Percentiles rank a stretch among this genome's conserved stretches.
These are phyloP conservation scores for Agastache rugosa DNA, from an alignment of 257 asterid species.

Conservation along the genomic window DNA sequence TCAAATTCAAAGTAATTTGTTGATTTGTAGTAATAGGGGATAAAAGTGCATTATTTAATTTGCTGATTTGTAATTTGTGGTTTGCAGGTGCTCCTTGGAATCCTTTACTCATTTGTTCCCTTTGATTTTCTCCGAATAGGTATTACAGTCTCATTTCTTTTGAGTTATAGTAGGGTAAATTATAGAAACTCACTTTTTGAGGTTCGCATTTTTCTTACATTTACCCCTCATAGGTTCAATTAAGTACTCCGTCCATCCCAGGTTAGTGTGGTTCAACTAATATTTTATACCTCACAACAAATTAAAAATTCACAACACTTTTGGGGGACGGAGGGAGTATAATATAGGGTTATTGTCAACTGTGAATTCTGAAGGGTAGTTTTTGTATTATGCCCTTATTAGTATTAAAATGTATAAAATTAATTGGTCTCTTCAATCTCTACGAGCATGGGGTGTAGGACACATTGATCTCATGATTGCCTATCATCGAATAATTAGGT, in stretches of 20 bases:
- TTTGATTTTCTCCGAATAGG: constrained; percentile 74
- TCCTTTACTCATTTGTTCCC: constrained; percentile 67
- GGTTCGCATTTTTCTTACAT: background rate
- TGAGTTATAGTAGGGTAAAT: background rate
- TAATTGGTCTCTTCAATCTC: background rate
- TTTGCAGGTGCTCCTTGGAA: constrained; percentile 70
- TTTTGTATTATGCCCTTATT: background rate
- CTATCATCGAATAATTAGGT: background rate
- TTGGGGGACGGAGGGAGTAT: too few relatives aligned
- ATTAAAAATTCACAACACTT: too few relatives aligned
- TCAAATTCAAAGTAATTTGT: background rate
- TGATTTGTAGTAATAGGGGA: background rate
- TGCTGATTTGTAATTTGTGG: constrained; percentile 33
- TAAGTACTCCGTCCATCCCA: too few relatives aligned
- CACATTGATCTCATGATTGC: background rate
- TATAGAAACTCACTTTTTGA: background rate
- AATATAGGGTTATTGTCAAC: background rate
- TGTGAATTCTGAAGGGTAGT: background rate
- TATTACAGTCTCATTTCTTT: constrained; percentile 35
- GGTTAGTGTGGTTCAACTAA: too few relatives aligned
- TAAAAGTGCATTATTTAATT: constrained; percentile 4
- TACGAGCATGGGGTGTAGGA: background rate
- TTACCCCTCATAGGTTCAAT: background rate
- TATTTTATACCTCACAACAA: too few relatives aligned
- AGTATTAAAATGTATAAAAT: background rate